A percentile compares a stretch with the other conserved stretches of the same genome.
These are phyloP conservation scores for Chrysosporium queenslandicum DNA, from an alignment of 2,329 filamentous ascomycete genomes.

Conservation along the genomic window DNA sequence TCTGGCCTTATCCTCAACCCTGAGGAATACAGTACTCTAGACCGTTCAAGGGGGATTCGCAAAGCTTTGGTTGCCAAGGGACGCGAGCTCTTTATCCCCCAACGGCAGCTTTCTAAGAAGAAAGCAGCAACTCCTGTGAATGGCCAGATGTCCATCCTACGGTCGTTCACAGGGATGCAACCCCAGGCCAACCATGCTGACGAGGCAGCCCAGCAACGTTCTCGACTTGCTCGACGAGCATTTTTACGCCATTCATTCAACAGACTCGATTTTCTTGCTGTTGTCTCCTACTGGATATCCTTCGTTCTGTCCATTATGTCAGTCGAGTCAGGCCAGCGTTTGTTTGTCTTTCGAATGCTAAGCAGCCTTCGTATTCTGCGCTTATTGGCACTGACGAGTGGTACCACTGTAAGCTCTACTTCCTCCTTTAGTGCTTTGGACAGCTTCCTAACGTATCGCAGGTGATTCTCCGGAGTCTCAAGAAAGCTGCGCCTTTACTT, in stretches of 20 bases:
- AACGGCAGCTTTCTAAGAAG: slow-evolving; percentile 59
- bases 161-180: slow-evolving; percentile 65
- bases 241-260: slow-evolving; percentile 95
- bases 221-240: slow-evolving; percentile 77
- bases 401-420: slow-evolving; percentile 62
- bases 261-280: slow-evolving; percentile 83
- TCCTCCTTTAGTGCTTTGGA: neutral
- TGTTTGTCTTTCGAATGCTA: slow-evolving; percentile 93
- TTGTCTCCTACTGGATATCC: slow-evolving; percentile 90
- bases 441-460: slow-evolving; percentile 28
- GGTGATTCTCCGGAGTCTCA: slow-evolving; percentile 89
- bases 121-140: slow-evolving; percentile 35
- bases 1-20: slow-evolving; percentile 90
- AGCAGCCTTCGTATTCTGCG: slow-evolving; percentile 88
- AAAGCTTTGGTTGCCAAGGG: slow-evolving; percentile 68
- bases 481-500: slow-evolving; percentile 84
- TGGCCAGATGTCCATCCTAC: slow-evolving; percentile 50
- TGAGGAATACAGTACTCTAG: slow-evolving; percentile 80
- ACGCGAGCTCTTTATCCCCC: slow-evolving; percentile 67
- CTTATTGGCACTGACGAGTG: slow-evolving; percentile 81
- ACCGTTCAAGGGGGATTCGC: slow-evolving; percentile 63
- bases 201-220: slow-evolving; percentile 65
- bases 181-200: slow-evolving; percentile 48
- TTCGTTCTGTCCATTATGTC: slow-evolving; percentile 63
- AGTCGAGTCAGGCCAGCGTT: slow-evolving; percentile 57